Conservation (phyloP, 2,329 filamentous ascomycete genomes). For the Alternaria triticina region DNA sequence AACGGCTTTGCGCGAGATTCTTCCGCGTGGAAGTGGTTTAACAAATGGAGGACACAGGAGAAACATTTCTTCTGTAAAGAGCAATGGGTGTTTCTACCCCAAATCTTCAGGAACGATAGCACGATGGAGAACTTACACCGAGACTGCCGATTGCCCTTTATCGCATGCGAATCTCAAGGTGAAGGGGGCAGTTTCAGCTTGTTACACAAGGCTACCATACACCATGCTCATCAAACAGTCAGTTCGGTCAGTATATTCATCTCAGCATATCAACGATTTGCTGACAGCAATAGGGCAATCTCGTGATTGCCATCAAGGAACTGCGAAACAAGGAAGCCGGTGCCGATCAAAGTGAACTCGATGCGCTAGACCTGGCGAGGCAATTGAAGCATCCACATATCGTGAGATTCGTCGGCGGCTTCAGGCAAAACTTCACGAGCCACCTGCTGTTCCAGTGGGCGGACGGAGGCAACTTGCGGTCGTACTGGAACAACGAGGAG, state of each 20-base stretch:
- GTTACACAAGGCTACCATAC: not conserved
- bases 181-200: not conserved
- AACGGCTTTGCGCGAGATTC: not conserved
- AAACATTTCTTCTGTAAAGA: not conserved
- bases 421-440: not conserved
- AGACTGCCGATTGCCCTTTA: not conserved
- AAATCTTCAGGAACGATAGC: not conserved
- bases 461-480: not conserved
- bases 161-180: not conserved
- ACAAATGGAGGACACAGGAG: not conserved
- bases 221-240: not conserved
- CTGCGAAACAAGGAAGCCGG: not conserved
- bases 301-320: not conserved
- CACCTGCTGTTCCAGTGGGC: not conserved
- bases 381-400: not conserved
- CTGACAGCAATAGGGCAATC: not conserved
- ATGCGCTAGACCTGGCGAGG: not conserved
- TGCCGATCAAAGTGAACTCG: not conserved
- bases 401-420: not conserved
- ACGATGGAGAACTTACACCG: not conserved
- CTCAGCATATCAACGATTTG: not conserved
- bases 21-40: not conserved
- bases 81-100: not conserved
- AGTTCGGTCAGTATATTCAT: not conserved
- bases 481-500: not conserved